Conservation (phyloP, 768 basidiomycete genomes). For the Lentinula raphanica region DNA sequence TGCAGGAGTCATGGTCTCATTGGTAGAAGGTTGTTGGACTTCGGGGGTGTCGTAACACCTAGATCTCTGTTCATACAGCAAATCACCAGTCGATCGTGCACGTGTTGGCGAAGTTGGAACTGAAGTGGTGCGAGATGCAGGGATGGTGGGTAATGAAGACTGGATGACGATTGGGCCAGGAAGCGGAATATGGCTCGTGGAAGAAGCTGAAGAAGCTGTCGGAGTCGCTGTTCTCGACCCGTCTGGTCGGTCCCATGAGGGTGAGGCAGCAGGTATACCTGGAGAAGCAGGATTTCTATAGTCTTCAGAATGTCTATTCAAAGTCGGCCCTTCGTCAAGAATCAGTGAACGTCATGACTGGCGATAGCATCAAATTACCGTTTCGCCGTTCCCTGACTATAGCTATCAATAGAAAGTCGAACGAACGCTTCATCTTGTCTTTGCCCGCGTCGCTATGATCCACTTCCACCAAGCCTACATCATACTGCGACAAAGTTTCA, state of each 20-base stretch:
- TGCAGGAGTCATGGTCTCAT: background rate
- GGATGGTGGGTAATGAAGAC: constrained; percentile 26
- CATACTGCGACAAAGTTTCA: constrained; percentile 51
- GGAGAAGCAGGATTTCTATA: constrained; percentile 74
- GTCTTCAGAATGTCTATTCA: constrained; percentile 30
- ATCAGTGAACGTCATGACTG: background rate
- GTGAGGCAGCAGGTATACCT: constrained; percentile 39
- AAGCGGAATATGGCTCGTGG: constrained; percentile 27
- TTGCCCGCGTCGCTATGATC: constrained; percentile 51
- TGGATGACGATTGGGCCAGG: constrained; percentile 22
- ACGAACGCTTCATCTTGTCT: constrained; percentile 67
- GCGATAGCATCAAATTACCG: background rate
- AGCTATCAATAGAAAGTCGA: constrained; percentile 69
- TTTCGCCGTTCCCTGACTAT: constrained; percentile 46
- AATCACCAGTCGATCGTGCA: constrained; percentile 52
- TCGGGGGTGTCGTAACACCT: constrained; percentile 10
- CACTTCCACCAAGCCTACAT: constrained; percentile 77
- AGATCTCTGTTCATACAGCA: constrained; percentile 34
- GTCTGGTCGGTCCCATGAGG: constrained; percentile 43
- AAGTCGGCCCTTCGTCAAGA: background rate
- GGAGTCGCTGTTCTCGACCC: constrained; percentile 48
- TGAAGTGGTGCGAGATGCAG: constrained; percentile 30
- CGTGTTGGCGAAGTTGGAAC: constrained; percentile 46
- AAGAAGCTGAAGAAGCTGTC: constrained; percentile 37
- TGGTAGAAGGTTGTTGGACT: background rate